Conservation (phyloP, 306 rosid genomes). For the Vicia faba region DNA sequence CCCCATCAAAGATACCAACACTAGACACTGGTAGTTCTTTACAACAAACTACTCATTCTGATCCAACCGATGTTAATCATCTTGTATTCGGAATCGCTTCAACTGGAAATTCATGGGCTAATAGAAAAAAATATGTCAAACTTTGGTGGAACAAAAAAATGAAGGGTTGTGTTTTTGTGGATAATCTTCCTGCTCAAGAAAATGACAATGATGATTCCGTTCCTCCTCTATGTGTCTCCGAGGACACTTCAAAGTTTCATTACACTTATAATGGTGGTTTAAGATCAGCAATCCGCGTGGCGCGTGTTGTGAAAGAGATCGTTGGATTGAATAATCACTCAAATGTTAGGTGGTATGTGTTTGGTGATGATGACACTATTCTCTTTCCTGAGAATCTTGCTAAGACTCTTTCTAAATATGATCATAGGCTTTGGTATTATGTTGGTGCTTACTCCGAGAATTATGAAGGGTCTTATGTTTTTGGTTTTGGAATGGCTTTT, state of each 20-base stretch:
- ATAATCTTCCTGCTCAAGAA: conserved; percentile 44
- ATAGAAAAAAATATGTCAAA: conserved; percentile 48
- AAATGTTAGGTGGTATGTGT: conserved; percentile 81
- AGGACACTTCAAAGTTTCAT: conserved; percentile 65
- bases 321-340: conserved; percentile 57
- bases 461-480: conserved; percentile 36
- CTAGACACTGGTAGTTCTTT: background rate
- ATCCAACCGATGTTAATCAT: conserved; percentile 54
- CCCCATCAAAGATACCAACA: conserved; percentile 31
- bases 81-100: conserved; percentile 84
- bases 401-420: conserved; percentile 77
- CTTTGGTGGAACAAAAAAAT: conserved; percentile 69
- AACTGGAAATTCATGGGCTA: conserved; percentile 53
- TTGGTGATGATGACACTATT: conserved; percentile 85
- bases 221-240: conserved; percentile 64
- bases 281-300: conserved; percentile 73
- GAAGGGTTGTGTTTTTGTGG: conserved; percentile 75
- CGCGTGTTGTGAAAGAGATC: conserved; percentile 72
- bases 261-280: conserved; percentile 55
- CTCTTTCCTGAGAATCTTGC: conserved; percentile 78
- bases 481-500: conserved; percentile 74
- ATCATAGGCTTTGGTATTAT: conserved; percentile 72
- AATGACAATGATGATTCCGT: conserved; percentile 34
- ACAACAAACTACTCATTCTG: conserved; percentile 10
- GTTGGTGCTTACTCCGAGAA: conserved; percentile 71